phyloP scores from a whole-genome alignment of 352 stramenopile genomes.

The Phytophthora brassicae region DNA sequence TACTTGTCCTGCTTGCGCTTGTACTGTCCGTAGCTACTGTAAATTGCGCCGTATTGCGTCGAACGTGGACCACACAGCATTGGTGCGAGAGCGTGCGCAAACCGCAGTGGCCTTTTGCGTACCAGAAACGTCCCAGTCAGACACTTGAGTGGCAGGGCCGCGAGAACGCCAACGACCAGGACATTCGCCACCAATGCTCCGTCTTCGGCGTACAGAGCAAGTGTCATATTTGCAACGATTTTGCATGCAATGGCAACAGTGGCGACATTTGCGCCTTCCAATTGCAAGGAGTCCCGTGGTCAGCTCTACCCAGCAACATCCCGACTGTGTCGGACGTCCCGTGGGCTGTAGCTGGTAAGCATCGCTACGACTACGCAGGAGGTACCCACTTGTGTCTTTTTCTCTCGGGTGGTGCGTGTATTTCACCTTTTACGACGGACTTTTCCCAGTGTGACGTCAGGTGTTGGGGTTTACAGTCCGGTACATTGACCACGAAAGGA shows the following conservation, averaged over 20 bases:
- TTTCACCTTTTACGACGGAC: conserved; percentile 76
- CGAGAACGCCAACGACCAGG: conserved; percentile 87
- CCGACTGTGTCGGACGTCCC: conserved; percentile 92
- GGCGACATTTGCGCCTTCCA: conserved; percentile 84
- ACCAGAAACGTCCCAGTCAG: conserved; percentile 83
- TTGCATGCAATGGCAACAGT: conserved; percentile 62
- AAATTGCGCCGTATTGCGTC: conserved; percentile 70
- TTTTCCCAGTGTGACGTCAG: conserved; percentile 89
- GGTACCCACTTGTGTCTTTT: conserved; percentile 90
- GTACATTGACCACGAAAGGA: conserved; percentile 27
- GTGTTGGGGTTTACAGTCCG: conserved; percentile 88
- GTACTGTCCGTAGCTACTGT: not conserved
- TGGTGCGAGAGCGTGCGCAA: conserved; percentile 87
- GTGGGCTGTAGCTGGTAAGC: conserved; percentile 87
- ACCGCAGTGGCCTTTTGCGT: conserved; percentile 93
- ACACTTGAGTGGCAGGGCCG: conserved; percentile 88
- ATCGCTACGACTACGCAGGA: conserved; percentile 93
- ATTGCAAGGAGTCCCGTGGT: conserved; percentile 90
- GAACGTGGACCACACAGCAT: conserved; percentile 81
- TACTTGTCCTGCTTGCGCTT: not conserved
- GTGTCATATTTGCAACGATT: conserved; percentile 93
- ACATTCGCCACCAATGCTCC: conserved; percentile 91
- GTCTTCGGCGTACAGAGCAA: conserved; percentile 91
- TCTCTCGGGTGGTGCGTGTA: conserved; percentile 80
- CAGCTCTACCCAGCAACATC: conserved; percentile 83